Conservation (phyloP, 371 early-diverging fungal genomes). For the Batkoa obscura region DNA sequence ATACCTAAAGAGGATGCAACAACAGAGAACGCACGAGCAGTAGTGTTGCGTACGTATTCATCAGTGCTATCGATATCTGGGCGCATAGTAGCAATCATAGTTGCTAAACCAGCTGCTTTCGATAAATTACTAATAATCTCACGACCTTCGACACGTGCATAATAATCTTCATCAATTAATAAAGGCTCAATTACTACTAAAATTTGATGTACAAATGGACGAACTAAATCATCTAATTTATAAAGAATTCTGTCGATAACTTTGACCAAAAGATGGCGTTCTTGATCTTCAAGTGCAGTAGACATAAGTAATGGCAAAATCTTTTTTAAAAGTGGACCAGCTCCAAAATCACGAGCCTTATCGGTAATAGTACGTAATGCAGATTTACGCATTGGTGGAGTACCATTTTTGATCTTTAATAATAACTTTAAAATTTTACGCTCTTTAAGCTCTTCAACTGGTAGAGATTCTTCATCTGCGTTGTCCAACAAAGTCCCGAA, state of each 20-base stretch:
- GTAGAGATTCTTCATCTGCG: constrained; percentile 61
- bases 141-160: constrained; percentile 92
- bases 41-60: constrained; percentile 95
- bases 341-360: constrained; percentile 88
- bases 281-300: constrained; percentile 90
- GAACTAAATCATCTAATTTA: constrained; percentile 86
- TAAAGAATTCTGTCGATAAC: constrained; percentile 91
- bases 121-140: constrained; percentile 92
- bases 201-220: constrained; percentile 94
- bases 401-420: constrained; percentile 93
- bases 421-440: constrained; percentile 87
- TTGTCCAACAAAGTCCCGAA: constrained; percentile 84
- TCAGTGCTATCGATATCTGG: constrained; percentile 95
- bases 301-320: constrained; percentile 92
- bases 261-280: constrained; percentile 91
- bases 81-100: constrained; percentile 96
- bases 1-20: constrained; percentile 96
- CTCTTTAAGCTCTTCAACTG: constrained; percentile 78
- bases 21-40: constrained; percentile 92
- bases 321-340: constrained; percentile 88
- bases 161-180: constrained; percentile 93
- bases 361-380: constrained; percentile 89
- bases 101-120: constrained; percentile 94
- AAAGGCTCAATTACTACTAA: constrained; percentile 94
- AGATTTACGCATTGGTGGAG: constrained; percentile 82